These are phyloP conservation scores for Yarrowia sp. DNA, from an alignment of 805 yeast genomes.

Conservation along the genomic window DNA sequence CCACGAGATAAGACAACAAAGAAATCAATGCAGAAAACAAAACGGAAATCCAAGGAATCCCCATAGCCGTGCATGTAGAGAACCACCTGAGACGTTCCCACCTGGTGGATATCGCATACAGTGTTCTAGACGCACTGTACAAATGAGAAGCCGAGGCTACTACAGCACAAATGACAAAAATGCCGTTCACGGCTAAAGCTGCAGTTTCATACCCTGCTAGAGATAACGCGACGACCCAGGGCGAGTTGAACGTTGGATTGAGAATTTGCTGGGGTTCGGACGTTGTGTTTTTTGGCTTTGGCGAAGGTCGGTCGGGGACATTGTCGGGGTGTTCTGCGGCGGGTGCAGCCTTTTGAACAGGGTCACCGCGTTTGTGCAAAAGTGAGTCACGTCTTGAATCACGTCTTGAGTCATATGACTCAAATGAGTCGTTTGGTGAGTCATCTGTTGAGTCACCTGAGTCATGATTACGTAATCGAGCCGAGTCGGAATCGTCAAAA, in stretches of 20 bases:
- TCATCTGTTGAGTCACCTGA: too few species aligned
- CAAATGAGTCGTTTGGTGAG: too few species aligned
- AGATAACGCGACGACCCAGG: conserved; percentile 64
- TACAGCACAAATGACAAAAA: conserved; percentile 61
- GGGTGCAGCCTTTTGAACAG: neutral
- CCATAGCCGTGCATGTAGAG: conserved; percentile 63
- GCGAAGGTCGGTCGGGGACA: neutral
- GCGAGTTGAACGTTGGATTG: conserved; percentile 42
- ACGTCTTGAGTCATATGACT: too few species aligned
- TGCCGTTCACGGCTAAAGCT: conserved; percentile 60
- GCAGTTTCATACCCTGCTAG: conserved; percentile 60
- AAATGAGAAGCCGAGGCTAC: conserved; percentile 65
- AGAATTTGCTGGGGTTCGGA: conserved; percentile 44
- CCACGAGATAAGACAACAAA: conserved; percentile 64
- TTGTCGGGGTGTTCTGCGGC: conserved; percentile 1
- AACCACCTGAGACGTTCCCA: conserved; percentile 69
- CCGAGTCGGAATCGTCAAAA: too few species aligned
- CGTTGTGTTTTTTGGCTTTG: conserved; percentile 56
- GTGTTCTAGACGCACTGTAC: conserved; percentile 66
- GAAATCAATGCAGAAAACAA: conserved; percentile 68
- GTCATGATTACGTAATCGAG: too few species aligned
- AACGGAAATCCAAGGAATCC: conserved; percentile 78
- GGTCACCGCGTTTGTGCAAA: too few species aligned
- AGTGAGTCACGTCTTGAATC: neutral
- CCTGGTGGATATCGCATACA: conserved; percentile 61